These are phyloP conservation scores for Posidonia oceanica DNA, from an alignment of 116 monocot species.

Conservation along the genomic window DNA sequence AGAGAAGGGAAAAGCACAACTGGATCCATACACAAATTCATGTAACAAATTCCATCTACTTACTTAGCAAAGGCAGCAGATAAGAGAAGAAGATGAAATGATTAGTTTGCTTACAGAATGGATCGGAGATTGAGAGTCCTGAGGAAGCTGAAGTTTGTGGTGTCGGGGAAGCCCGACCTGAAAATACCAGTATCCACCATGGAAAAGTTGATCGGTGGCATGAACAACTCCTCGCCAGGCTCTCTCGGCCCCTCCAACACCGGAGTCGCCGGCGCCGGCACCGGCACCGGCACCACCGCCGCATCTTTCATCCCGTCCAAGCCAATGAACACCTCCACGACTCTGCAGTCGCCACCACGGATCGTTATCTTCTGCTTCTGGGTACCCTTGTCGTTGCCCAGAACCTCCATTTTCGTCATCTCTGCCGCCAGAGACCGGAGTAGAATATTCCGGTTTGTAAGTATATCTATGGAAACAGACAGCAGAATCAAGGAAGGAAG, in stretches of 20 bases:
- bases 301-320: neutral
- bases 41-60: too few species aligned
- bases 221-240: slow-evolving; percentile 16
- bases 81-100: neutral
- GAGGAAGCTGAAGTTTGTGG: slow-evolving; percentile 39
- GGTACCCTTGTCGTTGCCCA: neutral
- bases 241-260: neutral
- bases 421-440: neutral
- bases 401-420: slow-evolving; percentile 2
- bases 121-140: slow-evolving; percentile 32
- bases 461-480: neutral
- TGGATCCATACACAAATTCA: neutral
- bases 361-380: neutral
- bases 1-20: too few species aligned
- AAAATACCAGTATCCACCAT: slow-evolving; percentile 49
- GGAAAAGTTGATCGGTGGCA: slow-evolving; percentile 50
- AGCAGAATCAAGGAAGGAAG: neutral
- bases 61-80: too few species aligned
- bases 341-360: neutral
- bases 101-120: slow-evolving; percentile 25
- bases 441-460: neutral
- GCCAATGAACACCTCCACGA: neutral
- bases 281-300: neutral
- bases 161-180: slow-evolving; percentile 48
- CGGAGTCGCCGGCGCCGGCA: neutral